Evolutionary conservation across 148 eudicot genomes (phyloP), one percentile per base, ranked within the genome.

Genomic region (Persicaria tinctoria): DNA sequence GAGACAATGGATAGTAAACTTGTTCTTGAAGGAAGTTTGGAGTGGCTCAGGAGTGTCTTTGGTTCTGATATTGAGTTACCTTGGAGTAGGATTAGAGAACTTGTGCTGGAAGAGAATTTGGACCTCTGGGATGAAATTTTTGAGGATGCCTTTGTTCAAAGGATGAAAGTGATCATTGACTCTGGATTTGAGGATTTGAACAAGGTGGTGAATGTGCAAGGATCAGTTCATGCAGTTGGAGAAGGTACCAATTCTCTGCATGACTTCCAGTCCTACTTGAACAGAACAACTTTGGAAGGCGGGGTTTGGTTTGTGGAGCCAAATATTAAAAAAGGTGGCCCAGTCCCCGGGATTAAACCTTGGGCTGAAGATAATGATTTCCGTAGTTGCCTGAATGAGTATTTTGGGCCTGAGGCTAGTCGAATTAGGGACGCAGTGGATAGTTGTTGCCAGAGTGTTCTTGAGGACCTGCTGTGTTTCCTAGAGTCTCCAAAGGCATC

Each of bases 51-150:
- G 84, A 86, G 84, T 74, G 99, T 92, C 4, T 90, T 95, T 83
- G 99, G 99, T 57, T 95, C 99, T 80, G 97, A 95, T 76, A 81
- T 95, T 80, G 97, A 95, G 85, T 83, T 90, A 79, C 99, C 99
- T 10, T 95, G 99, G 99, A 90, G 87, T 72, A 87, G 96, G 76
- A 95, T 91, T 3, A 84, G 96, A 45, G 99, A 95, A 78, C 96
- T 95, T 83, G 96, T 95, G 18, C 82, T 95, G 84, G 97, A 86
- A 70, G 93, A 92, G 77, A 89, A 85, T 79, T 89, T 88, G 20
- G 96, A 95, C 74, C 85, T 95, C 7, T 95, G 99, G 99, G 95
- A 95, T 78, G 99, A 95, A 76, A 95, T 92, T 44, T 95, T 92
- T 75, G 99, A 95, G 79, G 89, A 92, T 80, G 92, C 96, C 72